Evolutionary conservation across 164 flowering plant genomes (phyloP).

Genomic region (Buxus sempervirens): DNA sequence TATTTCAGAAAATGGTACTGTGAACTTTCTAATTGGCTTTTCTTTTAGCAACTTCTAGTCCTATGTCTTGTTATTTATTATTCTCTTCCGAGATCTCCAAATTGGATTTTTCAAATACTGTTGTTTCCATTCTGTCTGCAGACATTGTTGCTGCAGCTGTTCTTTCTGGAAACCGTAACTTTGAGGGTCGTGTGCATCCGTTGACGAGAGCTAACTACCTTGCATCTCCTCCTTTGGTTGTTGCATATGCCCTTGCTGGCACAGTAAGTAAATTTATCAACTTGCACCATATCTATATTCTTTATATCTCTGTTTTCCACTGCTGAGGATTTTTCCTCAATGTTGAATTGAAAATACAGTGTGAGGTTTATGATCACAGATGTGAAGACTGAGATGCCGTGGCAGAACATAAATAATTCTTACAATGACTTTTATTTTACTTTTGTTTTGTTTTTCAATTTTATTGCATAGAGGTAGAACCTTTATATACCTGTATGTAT

Average conservation of each 20-base stretch:
- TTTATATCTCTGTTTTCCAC: background rate
- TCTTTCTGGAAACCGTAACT: constrained; percentile 94
- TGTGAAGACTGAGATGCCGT: no score
- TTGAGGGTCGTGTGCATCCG: constrained; percentile 97
- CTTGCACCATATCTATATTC: no score
- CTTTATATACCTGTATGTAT: no score
- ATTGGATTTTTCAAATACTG: background rate
- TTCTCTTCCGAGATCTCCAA: background rate
- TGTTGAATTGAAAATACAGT: no score
- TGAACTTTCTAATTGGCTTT: no score
- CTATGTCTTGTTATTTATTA: background rate
- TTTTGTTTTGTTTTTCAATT: no score
- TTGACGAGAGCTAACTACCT: constrained; percentile 94
- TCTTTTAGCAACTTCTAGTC: no score
- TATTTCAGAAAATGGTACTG: constrained; percentile 68
- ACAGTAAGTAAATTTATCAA: constrained; percentile 41
- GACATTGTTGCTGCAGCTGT: constrained; percentile 92
- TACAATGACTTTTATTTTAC: no score
- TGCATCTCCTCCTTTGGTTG: constrained; percentile 97
- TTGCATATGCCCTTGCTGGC: constrained; percentile 98
- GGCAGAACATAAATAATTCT: no score
- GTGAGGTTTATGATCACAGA: background rate
- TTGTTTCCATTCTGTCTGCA: constrained; percentile 24
- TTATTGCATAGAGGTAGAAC: no score
- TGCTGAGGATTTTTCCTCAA: background rate